Base-by-base conservation (phyloP, 352 stramenopile genomes). In the Globisporangium rhizosaccharum region DNA sequence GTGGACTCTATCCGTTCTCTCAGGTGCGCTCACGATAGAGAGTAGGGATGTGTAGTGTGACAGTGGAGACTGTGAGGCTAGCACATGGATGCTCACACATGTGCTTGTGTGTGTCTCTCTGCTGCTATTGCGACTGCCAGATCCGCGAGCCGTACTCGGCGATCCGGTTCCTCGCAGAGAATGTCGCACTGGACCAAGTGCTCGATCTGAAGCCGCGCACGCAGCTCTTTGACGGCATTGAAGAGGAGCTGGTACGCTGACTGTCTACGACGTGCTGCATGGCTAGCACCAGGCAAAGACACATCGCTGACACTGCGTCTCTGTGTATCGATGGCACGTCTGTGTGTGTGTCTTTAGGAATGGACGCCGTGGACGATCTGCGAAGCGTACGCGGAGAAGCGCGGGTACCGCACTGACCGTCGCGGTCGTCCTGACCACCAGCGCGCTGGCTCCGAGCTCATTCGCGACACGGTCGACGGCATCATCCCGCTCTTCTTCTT, bases 81-180 rank as follows among this genome's bases (percentile, higher is more conserved):
- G 28, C 28, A 33, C 28, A 33, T 33, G 28, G 28, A 39, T 10
- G 33, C 33, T 39, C 33, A 39, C 33, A 39, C 33, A 14, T 12
- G 33, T 8, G 2, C 33, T 39, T n/a, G 7, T 17, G 44, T 25
- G 53, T 44, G 26, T 60, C 50, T 25, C 15, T 73, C 41, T 47
- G 5, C 14, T 14, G 17, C 39, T 45, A 6, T 10, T n/a, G 18
- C 17, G 15, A 25, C 7, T n/a, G 44, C 2, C 44, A 92, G 77
- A 94, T 95, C 60, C 84, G 88, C 3, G 88, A 96, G 66, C 86
- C 88, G 10, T 96, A 91, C 63, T 94, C 84, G 48, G 82, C 85
- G 2, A 84, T 96, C 25, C 85, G 87, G 1, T 95, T 95, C 66
- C 60, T 96, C 1, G 82, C 82, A 0, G 86, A 96, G 33, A 72